phyloP scores from a whole-genome alignment of 192 early-diverging fungal species.

The Funneliformis geosporum region DNA sequence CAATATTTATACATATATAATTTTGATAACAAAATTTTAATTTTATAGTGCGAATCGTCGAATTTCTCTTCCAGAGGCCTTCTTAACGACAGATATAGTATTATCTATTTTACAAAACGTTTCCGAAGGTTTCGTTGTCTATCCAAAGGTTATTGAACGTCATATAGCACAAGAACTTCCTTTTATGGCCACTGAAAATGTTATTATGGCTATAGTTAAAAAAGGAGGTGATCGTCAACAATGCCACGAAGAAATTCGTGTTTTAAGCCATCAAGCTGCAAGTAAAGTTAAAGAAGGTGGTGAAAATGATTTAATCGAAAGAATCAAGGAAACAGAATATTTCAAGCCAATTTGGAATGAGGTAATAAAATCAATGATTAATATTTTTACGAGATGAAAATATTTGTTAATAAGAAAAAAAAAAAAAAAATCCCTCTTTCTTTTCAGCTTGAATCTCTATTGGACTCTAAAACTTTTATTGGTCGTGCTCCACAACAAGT shows the following conservation, averaged over 20 bases:
- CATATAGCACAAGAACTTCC: conserved; percentile 93
- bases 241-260: conserved; percentile 97
- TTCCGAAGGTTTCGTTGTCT: conserved; percentile 95
- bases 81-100: conserved; percentile 96
- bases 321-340: conserved; percentile 79
- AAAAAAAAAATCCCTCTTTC: not conserved
- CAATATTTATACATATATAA: not conserved
- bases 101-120: conserved; percentile 94
- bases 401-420: not conserved
- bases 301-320: conserved; percentile 94
- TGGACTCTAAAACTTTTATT: conserved; percentile 91
- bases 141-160: conserved; percentile 90
- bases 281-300: conserved; percentile 89
- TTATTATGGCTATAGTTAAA: conserved; percentile 99
- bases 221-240: conserved; percentile 93
- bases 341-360: conserved; percentile 85
- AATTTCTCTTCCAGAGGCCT: conserved; percentile 94
- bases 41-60: conserved; percentile 82
- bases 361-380: conserved; percentile 35
- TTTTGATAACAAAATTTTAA: not conserved
- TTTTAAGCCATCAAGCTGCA: conserved; percentile 91
- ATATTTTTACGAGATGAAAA: not conserved
- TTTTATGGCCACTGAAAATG: conserved; percentile 99
- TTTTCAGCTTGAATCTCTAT: conserved; percentile 58
- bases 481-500: conserved; percentile 96